Evolutionary conservation across 192 early-diverging fungal genomes (phyloP).

Genomic region (Coemansia sp.): DNA sequence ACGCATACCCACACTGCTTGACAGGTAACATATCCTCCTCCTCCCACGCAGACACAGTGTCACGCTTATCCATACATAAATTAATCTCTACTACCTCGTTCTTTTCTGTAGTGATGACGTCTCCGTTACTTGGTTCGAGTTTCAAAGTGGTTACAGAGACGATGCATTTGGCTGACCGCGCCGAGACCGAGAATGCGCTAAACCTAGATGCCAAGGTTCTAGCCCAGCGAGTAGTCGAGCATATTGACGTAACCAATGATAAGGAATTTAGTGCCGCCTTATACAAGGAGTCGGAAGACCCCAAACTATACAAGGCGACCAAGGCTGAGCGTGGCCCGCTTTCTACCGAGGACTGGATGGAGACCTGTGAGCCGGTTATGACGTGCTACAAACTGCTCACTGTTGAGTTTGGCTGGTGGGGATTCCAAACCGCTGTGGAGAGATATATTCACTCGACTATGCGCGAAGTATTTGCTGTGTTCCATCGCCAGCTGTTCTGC

Average conservation of each 20-base stretch:
- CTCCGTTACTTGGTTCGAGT: slow-evolving; percentile 68
- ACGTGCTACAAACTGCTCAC: slow-evolving; percentile 81
- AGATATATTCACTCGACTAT: slow-evolving; percentile 61
- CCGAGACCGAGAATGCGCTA: slow-evolving; percentile 66
- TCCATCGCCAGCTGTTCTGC: slow-evolving; percentile 79
- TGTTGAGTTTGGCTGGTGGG: slow-evolving; percentile 76
- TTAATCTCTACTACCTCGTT: not conserved
- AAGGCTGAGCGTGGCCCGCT: slow-evolving; percentile 74
- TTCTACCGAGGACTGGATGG: slow-evolving; percentile 56
- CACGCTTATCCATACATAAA: not conserved
- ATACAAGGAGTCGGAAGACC: slow-evolving; percentile 66
- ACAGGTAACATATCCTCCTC: slow-evolving; percentile 30
- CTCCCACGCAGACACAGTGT: not conserved
- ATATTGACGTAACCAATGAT: slow-evolving; percentile 71
- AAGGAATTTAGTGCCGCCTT: slow-evolving; percentile 48
- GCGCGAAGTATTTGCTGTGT: slow-evolving; percentile 60
- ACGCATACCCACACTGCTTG: slow-evolving; percentile 72
- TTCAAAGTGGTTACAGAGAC: slow-evolving; percentile 76
- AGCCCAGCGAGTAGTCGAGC: slow-evolving; percentile 63
- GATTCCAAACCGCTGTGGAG: slow-evolving; percentile 67
- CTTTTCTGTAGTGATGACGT: slow-evolving; percentile 43
- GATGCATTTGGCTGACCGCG: slow-evolving; percentile 70
- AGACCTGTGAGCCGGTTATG: slow-evolving; percentile 71
- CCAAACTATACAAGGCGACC: slow-evolving; percentile 59
- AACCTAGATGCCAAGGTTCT: slow-evolving; percentile 48